Percentiles rank a stretch among this genome's conserved stretches.
Conservation (phyloP, 176 grass and related monocot genomes). For the Bothriochloa decipiens region DNA sequence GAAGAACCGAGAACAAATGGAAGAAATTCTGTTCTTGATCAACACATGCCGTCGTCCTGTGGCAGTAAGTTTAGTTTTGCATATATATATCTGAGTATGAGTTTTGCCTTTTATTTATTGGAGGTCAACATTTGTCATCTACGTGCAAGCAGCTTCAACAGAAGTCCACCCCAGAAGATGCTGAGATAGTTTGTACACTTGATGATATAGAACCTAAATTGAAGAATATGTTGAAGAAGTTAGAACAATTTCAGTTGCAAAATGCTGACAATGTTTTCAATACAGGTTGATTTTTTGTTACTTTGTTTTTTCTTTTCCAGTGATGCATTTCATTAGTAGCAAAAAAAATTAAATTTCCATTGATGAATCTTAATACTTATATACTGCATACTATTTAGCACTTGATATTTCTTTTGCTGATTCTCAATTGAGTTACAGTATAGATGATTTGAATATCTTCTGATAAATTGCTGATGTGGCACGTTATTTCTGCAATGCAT, state of each 20-base stretch:
- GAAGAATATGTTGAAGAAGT: slow-evolving; percentile 68
- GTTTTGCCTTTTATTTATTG: slow-evolving; percentile 34
- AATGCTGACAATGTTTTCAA: slow-evolving; percentile 97
- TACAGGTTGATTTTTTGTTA: slow-evolving; percentile 67
- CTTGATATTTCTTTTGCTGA: slow-evolving; percentile 4
- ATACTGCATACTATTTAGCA: slow-evolving; percentile 18
- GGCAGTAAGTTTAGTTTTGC: slow-evolving; percentile 59
- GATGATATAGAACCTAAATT: slow-evolving; percentile 80
- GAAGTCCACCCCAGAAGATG: slow-evolving; percentile 56
- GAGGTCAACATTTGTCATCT: slow-evolving; percentile 32
- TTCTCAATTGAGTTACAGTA: neutral
- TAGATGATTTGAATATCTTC: slow-evolving; percentile 31
- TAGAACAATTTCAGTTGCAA: slow-evolving; percentile 84
- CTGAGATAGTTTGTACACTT: slow-evolving; percentile 56
- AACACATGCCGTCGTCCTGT: slow-evolving; percentile 53
- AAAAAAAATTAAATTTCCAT: neutral
- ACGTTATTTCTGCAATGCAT: slow-evolving; percentile 14
- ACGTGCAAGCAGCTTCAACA: slow-evolving; percentile 71
- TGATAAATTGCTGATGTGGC: slow-evolving; percentile 25
- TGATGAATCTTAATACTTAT: slow-evolving; percentile 14
- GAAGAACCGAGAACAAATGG: slow-evolving; percentile 99
- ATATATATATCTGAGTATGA: neutral
- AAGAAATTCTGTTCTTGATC: slow-evolving; percentile 90
- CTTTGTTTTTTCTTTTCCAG: slow-evolving; percentile 26
- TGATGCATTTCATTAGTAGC: slow-evolving; percentile 12